Evolutionary conservation across 495 filamentous ascomycete genomes (phyloP).

Genomic region (Cryomyces minteri): DNA sequence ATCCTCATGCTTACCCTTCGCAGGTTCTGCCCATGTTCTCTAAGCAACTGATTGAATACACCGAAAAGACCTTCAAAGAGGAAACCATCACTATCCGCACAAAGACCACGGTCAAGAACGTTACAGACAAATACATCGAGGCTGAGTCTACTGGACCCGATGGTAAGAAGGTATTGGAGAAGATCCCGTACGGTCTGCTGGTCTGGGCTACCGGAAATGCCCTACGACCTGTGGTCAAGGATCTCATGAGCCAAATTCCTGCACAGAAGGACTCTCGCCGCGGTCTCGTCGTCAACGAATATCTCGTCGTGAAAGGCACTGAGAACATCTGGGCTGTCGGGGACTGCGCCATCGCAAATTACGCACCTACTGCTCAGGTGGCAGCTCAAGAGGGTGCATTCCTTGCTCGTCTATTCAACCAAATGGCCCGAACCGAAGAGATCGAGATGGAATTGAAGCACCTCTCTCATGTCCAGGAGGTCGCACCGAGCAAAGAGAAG

Average conservation of each 20-base stretch:
- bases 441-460: slow-evolving; percentile 53
- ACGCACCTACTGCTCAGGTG: slow-evolving; percentile 94
- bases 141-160: slow-evolving; percentile 75
- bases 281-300: slow-evolving; percentile 92
- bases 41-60: slow-evolving; percentile 98
- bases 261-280: slow-evolving; percentile 90
- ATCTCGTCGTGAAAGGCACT: slow-evolving; percentile 91
- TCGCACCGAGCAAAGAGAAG: slow-evolving; percentile 36
- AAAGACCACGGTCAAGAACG: slow-evolving; percentile 98
- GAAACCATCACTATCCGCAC: slow-evolving; percentile 91
- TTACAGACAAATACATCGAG: slow-evolving; percentile 87
- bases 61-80: slow-evolving; percentile 96
- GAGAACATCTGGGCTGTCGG: slow-evolving; percentile 88
- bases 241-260: slow-evolving; percentile 81
- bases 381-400: slow-evolving; percentile 91
- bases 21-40: slow-evolving; percentile 67
- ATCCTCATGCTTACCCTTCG: not conserved
- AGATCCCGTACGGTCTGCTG: slow-evolving; percentile 84
- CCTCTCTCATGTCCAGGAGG: slow-evolving; percentile 43
- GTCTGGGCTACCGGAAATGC: slow-evolving; percentile 99
- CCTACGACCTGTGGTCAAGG: slow-evolving; percentile 67
- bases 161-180: slow-evolving; percentile 61
- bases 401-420: slow-evolving; percentile 91
- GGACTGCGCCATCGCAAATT: slow-evolving; percentile 89
- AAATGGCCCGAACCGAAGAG: slow-evolving; percentile 77